These are phyloP conservation scores for Trifolium pratense DNA, from an alignment of 306 rosid genomes.

Conservation along the genomic window DNA sequence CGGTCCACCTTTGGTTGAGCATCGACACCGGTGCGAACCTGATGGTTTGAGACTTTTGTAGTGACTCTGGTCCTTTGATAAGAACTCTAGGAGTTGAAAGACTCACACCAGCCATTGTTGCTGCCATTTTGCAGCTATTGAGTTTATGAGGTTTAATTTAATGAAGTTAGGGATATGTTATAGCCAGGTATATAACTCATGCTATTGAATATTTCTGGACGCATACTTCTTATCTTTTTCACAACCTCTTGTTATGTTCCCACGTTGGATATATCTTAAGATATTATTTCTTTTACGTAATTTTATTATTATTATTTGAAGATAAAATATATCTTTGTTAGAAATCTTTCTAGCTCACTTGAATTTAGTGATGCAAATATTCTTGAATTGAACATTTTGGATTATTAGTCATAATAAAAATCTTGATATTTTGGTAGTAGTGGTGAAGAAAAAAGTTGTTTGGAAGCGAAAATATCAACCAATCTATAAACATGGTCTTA, in stretches of 20 bases:
- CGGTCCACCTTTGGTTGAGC: conserved; percentile 38
- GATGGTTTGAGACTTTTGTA: conserved; percentile 41
- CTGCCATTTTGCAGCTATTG: conserved; percentile 60
- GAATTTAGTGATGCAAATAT: conserved; percentile 1
- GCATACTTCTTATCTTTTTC: conserved; percentile 63
- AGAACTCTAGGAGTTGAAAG: conserved; percentile 55
- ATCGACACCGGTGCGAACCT: conserved; percentile 33
- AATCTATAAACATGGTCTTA: neutral
- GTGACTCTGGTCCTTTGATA: conserved; percentile 49
- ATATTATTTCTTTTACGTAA: conserved; percentile 32
- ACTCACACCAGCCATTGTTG: conserved; percentile 63
- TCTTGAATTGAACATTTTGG: neutral
- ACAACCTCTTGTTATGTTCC: conserved; percentile 47
- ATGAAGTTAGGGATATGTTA: neutral
- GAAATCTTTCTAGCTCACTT: conserved; percentile 9
- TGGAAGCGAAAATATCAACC: conserved; percentile 30
- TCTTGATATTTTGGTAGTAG: conserved; percentile 38
- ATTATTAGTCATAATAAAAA: conserved; percentile 16
- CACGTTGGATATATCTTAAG: conserved; percentile 50
- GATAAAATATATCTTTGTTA: neutral
- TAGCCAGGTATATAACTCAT: conserved; percentile 28
- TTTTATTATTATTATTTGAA: neutral
- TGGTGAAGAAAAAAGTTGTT: conserved; percentile 19
- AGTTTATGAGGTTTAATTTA: neutral
- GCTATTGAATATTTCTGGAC: conserved; percentile 46